A percentile compares a stretch with the other conserved stretches of the same genome.
Conservation (phyloP, 1,139 yeast species). For the Scheffersomyces titani region DNA sequence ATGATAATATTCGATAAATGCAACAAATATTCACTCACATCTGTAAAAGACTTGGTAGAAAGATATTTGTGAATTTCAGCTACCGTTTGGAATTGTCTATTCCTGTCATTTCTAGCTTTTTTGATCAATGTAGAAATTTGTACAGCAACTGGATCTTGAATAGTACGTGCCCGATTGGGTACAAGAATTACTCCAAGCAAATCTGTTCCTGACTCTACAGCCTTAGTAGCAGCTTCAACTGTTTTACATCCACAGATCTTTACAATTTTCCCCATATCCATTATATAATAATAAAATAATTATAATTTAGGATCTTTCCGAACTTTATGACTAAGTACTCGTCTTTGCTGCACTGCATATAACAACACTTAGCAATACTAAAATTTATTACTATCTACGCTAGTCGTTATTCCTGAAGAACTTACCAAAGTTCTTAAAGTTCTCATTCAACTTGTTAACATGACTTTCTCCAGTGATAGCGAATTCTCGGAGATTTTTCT, state of each 20-base stretch:
- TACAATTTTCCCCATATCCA: slow-evolving; percentile 37
- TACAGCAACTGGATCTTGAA: slow-evolving; percentile 54
- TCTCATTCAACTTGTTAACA: slow-evolving; percentile 60
- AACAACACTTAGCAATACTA: background rate
- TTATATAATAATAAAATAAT: too few species aligned
- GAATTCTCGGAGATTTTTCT: slow-evolving; percentile 57
- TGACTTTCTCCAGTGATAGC: slow-evolving; percentile 55
- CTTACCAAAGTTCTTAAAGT: slow-evolving; percentile 58
- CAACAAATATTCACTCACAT: slow-evolving; percentile 36
- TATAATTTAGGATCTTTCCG: too few species aligned
- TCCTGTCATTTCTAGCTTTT: slow-evolving; percentile 15
- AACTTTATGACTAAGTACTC: background rate
- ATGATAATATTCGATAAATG: slow-evolving; percentile 28
- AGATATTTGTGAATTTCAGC: slow-evolving; percentile 20
- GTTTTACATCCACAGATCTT: slow-evolving; percentile 85
- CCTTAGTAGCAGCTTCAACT: slow-evolving; percentile 65
- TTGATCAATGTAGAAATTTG: slow-evolving; percentile 47
- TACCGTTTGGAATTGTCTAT: slow-evolving; percentile 20
- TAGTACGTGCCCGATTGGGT: slow-evolving; percentile 76
- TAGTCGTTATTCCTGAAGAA: slow-evolving; percentile 46
- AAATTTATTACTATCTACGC: background rate
- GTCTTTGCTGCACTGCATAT: background rate
- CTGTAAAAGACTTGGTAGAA: slow-evolving; percentile 13
- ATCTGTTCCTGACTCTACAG: slow-evolving; percentile 72
- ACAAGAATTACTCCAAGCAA: slow-evolving; percentile 84